Percentiles rank a stretch among this genome's conserved stretches.
Conservation (phyloP, 768 basidiomycete genomes). For the Pholiota conissans region DNA sequence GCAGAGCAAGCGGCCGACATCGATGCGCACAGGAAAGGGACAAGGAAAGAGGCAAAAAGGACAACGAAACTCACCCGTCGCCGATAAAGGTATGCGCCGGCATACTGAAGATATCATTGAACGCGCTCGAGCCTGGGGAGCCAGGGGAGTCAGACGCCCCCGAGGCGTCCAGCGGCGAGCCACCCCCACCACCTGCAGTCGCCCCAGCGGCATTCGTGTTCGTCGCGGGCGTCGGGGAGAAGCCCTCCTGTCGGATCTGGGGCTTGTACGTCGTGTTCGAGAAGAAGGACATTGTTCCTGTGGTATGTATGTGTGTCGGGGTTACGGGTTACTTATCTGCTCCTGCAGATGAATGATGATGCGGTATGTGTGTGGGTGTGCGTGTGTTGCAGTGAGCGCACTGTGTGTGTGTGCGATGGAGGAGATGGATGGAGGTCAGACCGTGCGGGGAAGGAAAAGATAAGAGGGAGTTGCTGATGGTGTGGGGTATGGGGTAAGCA, state of each 20-base stretch:
- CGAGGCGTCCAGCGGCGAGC: slow-evolving; percentile 8
- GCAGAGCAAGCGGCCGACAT: too few species aligned
- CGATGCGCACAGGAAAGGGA: neutral
- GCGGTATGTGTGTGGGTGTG: neutral
- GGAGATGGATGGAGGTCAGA: neutral
- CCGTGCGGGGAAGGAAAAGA: neutral
- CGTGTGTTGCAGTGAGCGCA: neutral
- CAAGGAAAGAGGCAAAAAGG: neutral
- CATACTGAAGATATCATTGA: slow-evolving; percentile 27
- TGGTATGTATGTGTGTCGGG: too few species aligned
- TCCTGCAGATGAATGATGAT: too few species aligned
- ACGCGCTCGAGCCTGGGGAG: slow-evolving; percentile 18
- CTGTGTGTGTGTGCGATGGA: neutral
- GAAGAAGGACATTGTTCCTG: slow-evolving; percentile 41
- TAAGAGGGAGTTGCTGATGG: neutral
- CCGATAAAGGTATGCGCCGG: slow-evolving; percentile 28
- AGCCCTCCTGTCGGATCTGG: slow-evolving; percentile 72
- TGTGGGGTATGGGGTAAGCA: neutral
- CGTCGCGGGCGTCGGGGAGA: slow-evolving; percentile 33
- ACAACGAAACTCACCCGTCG: neutral
- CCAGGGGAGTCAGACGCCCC: slow-evolving; percentile 24
- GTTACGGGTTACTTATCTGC: too few species aligned
- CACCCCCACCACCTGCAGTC: neutral
- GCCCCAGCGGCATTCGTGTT: slow-evolving; percentile 19
- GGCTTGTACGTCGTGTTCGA: slow-evolving; percentile 47